Base-by-base conservation (phyloP, 192 early-diverging fungal genomes). In the Backusella mclennaniae region DNA sequence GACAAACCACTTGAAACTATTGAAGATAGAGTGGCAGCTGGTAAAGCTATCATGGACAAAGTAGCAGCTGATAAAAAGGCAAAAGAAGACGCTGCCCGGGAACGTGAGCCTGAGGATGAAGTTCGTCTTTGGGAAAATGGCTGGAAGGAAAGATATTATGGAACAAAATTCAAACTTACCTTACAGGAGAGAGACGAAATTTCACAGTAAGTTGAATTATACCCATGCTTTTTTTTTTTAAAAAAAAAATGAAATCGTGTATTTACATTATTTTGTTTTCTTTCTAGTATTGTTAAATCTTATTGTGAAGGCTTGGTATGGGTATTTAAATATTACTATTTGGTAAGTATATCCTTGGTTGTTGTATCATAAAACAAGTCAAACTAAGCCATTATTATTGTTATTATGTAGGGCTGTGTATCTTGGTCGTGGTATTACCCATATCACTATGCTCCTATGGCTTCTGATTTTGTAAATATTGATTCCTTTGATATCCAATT, bases 351-450 rank as follows among this genome's bases (percentile, higher is more conserved):
- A 44, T n/a, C 0, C 4, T 17, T 63, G 12, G 23, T 33, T 41
- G 23, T 7, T 29, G 26, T 63, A 63, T 21, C 67, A 35, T 44
- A 53, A 38, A 41, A 14, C 35, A 35, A 63, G 12, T 26, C 29
- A 17, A 17, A n/a, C 14, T 42, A 35, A 23, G 33, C 33, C 53
- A 26, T 33, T 33, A 33, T 33, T 33, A 33, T 33, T 33, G 36
- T 49, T 39, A n/a, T 49, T 19, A 19, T 49, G 52, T 66, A 85
- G 74, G 96, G 96, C 3, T 95, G 95, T 73, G 91, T 88, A 29
- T 98, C 97, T 19, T 99, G 98, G 98, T 90, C 87, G 41, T 99
- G 97, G 97, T 99, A 94, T 86, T 99, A 95, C 75, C 97, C 97
- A 6, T 99, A 95, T 83, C 95, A 98, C 86, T 99, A 99, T 77